These are phyloP conservation scores for Colletotrichum spaethianum DNA, from an alignment of 2,329 filamentous ascomycete species.

Conservation along the genomic window DNA sequence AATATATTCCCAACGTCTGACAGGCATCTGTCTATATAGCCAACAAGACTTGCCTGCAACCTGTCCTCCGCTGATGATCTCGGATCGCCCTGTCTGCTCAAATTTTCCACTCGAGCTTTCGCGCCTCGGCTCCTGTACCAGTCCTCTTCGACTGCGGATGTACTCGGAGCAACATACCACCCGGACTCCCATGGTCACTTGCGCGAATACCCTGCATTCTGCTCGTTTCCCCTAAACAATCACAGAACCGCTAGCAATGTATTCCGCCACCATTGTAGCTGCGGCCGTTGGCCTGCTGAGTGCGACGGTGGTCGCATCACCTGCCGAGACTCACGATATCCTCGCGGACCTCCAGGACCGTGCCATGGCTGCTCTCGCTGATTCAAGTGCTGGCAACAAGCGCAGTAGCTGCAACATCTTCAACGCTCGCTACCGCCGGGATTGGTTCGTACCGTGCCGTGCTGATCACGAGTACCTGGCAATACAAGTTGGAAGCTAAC, in stretches of 20 bases:
- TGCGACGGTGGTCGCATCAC: conserved; percentile 10
- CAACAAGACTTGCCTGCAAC: background rate
- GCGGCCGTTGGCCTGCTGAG: conserved; percentile 26
- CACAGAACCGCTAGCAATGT: conserved; percentile 1
- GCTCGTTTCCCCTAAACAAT: background rate
- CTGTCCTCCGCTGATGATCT: background rate
- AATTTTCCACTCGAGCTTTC: background rate
- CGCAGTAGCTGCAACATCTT: conserved; percentile 33
- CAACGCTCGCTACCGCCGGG: conserved; percentile 36
- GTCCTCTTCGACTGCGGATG: background rate
- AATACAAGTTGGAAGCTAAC: background rate
- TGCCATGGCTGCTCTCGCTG: conserved; percentile 20
- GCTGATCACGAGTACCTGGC: background rate
- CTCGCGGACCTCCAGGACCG: conserved; percentile 18
- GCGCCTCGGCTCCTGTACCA: background rate
- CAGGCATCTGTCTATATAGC: conserved; percentile 33
- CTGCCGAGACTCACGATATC: conserved; percentile 10
- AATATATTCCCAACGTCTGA: conserved; percentile 32
- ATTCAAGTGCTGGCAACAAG: conserved; percentile 12
- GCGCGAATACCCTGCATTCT: background rate
- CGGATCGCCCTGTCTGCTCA: conserved; percentile 2
- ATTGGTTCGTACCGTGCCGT: conserved; percentile 27
- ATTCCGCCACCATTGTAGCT: conserved; percentile 10
- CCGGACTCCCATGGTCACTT: background rate
- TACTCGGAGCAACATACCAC: background rate